These are phyloP conservation scores for Byssothecium circinans DNA, from an alignment of 2,329 filamentous ascomycete species.

Conservation along the genomic window DNA sequence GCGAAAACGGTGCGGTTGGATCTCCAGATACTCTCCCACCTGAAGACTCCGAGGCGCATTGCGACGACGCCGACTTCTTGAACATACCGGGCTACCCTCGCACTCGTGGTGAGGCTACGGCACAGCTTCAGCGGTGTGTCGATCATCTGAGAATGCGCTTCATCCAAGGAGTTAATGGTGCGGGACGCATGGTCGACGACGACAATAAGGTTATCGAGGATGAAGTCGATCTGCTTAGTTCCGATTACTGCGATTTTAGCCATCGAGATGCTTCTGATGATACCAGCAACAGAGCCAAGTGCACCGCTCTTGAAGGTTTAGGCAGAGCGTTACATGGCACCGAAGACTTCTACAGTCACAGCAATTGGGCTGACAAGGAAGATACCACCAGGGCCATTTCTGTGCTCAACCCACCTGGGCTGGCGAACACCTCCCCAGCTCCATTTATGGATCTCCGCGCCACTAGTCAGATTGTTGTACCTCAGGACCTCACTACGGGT, in stretches of 20 bases:
- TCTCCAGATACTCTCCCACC: conserved; percentile 29
- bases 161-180: conserved; percentile 22
- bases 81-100: conserved; percentile 22
- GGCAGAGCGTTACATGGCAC: conserved; percentile 22
- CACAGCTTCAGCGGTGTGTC: conserved; percentile 21
- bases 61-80: conserved; percentile 31
- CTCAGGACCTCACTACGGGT: conserved; percentile 23
- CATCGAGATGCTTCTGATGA: conserved; percentile 26
- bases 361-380: conserved; percentile 23
- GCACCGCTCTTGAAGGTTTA: conserved; percentile 22
- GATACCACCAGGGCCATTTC: not conserved
- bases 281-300: conserved; percentile 18
- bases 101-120: conserved; percentile 21
- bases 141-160: conserved; percentile 21
- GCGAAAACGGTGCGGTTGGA: conserved; percentile 27
- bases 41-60: conserved; percentile 29
- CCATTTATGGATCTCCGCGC: conserved; percentile 26
- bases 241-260: conserved; percentile 22
- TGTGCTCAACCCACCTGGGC: conserved; percentile 22
- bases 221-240: conserved; percentile 20
- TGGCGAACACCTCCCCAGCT: conserved; percentile 16
- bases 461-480: conserved; percentile 27
- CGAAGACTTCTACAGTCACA: conserved; percentile 25
- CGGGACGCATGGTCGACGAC: conserved; percentile 22
- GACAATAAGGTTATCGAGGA: conserved; percentile 16